A percentile compares a stretch with the other conserved stretches of the same genome.
Conservation (phyloP, 306 rosid genomes). For the Malus fusca region DNA sequence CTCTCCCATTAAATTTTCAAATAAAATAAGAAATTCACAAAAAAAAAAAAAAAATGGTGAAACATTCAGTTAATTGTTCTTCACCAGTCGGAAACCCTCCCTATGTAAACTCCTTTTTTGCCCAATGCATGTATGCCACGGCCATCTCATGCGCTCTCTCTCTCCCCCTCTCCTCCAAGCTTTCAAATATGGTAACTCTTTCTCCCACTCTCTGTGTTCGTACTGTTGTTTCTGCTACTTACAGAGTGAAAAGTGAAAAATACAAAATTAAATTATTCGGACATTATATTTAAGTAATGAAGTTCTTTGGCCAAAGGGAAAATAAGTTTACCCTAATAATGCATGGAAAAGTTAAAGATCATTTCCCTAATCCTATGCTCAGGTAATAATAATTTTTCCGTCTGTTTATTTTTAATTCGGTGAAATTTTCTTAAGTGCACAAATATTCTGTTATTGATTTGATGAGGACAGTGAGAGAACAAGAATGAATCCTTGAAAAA, state of each 20-base stretch:
- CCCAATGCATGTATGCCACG: background rate
- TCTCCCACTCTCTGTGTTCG: background rate
- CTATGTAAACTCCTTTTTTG: background rate
- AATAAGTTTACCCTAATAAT: no score
- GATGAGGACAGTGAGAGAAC: conserved; percentile 40
- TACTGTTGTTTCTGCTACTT: no score
- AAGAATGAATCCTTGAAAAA: conserved; percentile 16
- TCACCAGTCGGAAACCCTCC: background rate
- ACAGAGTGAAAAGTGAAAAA: no score
- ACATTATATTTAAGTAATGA: no score
- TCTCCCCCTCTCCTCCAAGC: background rate
- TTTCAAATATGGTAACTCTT: background rate
- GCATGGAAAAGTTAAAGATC: conserved; percentile 32
- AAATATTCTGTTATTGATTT: conserved; percentile 3
- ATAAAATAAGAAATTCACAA: no score
- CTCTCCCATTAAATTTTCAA: no score
- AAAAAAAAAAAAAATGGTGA: no score
- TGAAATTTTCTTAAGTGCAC: background rate
- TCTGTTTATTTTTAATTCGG: background rate
- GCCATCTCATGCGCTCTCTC: background rate
- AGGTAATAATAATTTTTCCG: background rate
- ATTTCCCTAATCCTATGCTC: conserved; percentile 9
- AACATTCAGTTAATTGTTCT: background rate
- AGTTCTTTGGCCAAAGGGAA: no score
- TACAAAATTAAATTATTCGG: no score